phyloP scores from a whole-genome alignment of 768 basidiomycete species.

The Goffeauzyma gilvescens region DNA sequence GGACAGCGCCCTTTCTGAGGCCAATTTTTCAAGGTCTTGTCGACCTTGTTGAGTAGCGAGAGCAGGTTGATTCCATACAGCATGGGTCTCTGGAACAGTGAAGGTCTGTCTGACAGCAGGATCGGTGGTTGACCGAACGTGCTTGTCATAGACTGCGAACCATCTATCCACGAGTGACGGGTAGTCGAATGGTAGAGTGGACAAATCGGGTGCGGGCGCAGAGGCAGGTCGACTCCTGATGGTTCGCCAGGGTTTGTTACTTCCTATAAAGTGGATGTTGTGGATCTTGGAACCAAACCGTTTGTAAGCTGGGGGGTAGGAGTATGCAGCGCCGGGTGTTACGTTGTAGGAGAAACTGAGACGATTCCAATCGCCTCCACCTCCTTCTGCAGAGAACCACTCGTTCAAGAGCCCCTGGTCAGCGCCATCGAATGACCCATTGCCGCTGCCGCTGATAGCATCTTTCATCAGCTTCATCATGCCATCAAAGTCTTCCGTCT shows the following conservation, averaged over 20 bases:
- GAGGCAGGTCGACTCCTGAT: constrained; percentile 51
- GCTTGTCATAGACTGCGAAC: constrained; percentile 73
- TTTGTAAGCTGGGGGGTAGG: constrained; percentile 90
- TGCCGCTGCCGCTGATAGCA: constrained; percentile 25
- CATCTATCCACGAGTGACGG: constrained; percentile 65
- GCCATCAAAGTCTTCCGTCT: constrained; percentile 60
- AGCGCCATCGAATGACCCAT: constrained; percentile 93
- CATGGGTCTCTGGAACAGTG: constrained; percentile 47
- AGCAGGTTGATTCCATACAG: constrained; percentile 50
- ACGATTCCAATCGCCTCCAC: constrained; percentile 79
- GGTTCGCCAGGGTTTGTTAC: constrained; percentile 84
- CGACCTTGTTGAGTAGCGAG: constrained; percentile 22
- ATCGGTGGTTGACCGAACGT: constrained; percentile 48
- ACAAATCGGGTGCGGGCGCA: constrained; percentile 20
- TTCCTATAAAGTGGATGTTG: constrained; percentile 81
- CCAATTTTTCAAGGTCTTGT: constrained; percentile 48
- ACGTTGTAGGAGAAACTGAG: constrained; percentile 97
- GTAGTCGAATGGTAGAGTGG: constrained; percentile 24
- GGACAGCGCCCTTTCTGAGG: no score
- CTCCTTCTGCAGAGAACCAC: constrained; percentile 36
- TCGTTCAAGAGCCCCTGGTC: constrained; percentile 95
- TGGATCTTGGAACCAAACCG: constrained; percentile 75
- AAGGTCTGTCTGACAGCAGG: constrained; percentile 33
- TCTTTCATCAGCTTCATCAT: constrained; percentile 50
- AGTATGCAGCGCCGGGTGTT: constrained; percentile 69